Percentiles rank a stretch among this genome's conserved stretches.
Conservation (phyloP, 2,329 filamentous ascomycete species). For the Coniosporium tulheliwenetii region DNA sequence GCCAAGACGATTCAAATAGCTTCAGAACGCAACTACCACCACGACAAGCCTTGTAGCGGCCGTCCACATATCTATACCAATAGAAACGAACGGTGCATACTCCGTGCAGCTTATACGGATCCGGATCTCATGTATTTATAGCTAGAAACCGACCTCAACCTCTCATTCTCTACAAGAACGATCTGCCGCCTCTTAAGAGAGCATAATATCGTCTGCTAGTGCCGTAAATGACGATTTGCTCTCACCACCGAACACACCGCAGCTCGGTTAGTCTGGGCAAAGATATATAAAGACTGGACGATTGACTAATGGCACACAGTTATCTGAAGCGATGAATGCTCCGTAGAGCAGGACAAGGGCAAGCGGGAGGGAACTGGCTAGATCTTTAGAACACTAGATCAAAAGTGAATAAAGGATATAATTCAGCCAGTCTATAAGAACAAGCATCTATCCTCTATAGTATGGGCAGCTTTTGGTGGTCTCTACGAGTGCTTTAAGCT, state of each 20-base stretch:
- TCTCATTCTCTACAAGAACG: neutral
- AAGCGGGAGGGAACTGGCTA: neutral
- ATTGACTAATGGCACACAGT: conserved; percentile 5
- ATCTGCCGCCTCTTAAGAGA: neutral
- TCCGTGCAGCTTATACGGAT: neutral
- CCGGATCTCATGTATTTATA: neutral
- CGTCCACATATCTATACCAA: neutral
- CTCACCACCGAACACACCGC: conserved; percentile 3
- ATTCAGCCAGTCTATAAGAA: no score
- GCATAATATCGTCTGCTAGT: conserved; percentile 8
- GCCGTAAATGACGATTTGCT: conserved; percentile 4
- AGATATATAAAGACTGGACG: conserved; percentile 3
- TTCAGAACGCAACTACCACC: neutral
- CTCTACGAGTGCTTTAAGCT: neutral
- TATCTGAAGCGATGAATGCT: conserved; percentile 9
- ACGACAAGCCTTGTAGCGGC: neutral
- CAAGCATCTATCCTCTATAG: no score
- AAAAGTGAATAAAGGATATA: no score
- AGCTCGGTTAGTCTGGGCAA: conserved; percentile 4
- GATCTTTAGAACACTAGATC: neutral
- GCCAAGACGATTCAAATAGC: neutral
- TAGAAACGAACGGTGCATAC: neutral
- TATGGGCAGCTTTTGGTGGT: no score
- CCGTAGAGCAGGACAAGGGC: conserved; percentile 3
- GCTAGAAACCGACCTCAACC: neutral